Evolutionary conservation across 352 stramenopile species (phyloP), one percentile per base, ranked within the genome.

Genomic region (Phytopythium montanum): DNA sequence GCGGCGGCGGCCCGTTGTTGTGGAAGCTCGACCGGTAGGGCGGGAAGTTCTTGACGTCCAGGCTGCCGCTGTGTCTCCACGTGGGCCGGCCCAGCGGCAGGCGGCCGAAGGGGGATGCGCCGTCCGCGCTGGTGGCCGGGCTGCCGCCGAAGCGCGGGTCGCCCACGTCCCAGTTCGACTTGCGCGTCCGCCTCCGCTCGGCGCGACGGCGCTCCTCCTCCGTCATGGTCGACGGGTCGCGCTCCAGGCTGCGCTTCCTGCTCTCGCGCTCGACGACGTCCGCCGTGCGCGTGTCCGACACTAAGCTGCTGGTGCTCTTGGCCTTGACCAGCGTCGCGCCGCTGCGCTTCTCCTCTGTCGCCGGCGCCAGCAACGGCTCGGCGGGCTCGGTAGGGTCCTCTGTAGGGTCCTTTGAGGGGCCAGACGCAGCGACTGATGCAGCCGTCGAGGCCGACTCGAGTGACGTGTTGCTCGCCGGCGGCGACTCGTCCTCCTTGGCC

Each of bases 161-260:
- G 28, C 83, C 83, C 9, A 92, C 79, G 61, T 95, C 85, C 85
- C 85, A 95, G 59, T 93, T 90, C 0, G 83, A 83, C 51, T 89
- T 92, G 29, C 78, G 79, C 29, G 76, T 79, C 60, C 83, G 76
- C 51, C 85, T 76, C 31, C 81, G 72, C 63, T 89, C 78, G 7
- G 81, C 75, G 44, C 83, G 76, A 5, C 78, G 76, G n/a, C 71
- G 70, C 26, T 86, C 70, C 61, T 87, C 77, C 41, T 85, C 68
- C 3, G 82, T 85, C 44, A 87, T 60, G 2, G 60, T 75, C 41
- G 62, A 49, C 25, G 71, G 62, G 13, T 59, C 50, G 31, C 59
- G 56, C 55, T 87, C 74, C 9, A 77, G 62, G 36, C 66, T 83
- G 21, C 71, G 61, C 60, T 87, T 85, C 49, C 62, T 75, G 28